phyloP scores from a whole-genome alignment of 2,329 filamentous ascomycete species.

The Cladophialophora chaetospira region DNA sequence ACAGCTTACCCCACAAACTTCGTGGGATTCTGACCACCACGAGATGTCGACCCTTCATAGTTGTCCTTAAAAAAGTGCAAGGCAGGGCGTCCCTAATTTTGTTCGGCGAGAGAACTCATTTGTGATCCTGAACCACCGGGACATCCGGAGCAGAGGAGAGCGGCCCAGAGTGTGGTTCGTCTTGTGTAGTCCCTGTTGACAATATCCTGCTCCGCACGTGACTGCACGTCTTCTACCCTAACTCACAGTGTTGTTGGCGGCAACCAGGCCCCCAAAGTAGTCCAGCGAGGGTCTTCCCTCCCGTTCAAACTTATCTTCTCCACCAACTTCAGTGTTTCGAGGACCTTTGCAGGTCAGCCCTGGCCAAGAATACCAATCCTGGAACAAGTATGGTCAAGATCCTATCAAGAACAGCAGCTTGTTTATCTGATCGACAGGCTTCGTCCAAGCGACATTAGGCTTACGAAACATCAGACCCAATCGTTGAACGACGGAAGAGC shows the following conservation, averaged over 20 bases:
- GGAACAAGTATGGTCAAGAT: constrained; percentile 1
- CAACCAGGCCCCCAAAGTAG: background rate
- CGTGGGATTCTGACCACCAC: background rate
- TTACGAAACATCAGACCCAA: background rate
- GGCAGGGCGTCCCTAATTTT: too few relatives aligned
- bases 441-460: constrained; percentile 2
- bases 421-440: constrained; percentile 11
- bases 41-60: too few relatives aligned
- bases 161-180: too few relatives aligned
- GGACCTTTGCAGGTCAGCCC: background rate
- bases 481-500: background rate
- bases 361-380: background rate
- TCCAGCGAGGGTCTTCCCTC: background rate
- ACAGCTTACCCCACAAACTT: constrained; percentile 12
- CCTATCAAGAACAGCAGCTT: background rate
- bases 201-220: too few relatives aligned
- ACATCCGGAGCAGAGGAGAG: too few relatives aligned
- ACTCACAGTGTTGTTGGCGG: too few relatives aligned
- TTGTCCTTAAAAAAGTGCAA: too few relatives aligned
- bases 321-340: background rate
- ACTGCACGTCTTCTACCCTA: too few relatives aligned
- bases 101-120: too few relatives aligned
- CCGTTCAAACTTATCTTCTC: background rate
- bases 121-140: too few relatives aligned
- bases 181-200: too few relatives aligned